These are phyloP conservation scores for Boletus austroedulis DNA, from an alignment of 1,284 basidiomycete genomes.

Conservation along the genomic window DNA sequence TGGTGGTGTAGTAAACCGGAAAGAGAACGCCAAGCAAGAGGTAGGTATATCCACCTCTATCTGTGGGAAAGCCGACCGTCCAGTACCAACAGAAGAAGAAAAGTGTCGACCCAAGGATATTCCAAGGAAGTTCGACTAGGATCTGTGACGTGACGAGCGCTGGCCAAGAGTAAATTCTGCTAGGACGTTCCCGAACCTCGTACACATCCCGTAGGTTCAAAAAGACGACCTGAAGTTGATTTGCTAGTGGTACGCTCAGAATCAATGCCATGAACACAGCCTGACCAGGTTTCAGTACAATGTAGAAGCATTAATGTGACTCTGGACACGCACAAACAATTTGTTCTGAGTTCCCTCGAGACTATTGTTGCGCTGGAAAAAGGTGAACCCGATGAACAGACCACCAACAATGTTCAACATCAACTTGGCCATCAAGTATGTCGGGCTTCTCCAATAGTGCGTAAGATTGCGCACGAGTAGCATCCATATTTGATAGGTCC, in stretches of 20 bases:
- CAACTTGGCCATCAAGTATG: constrained; percentile 77
- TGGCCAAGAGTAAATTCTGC: constrained; percentile 82
- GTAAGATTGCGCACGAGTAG: constrained; percentile 40
- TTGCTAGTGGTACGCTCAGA: constrained; percentile 28
- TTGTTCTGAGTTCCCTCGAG: constrained; percentile 81
- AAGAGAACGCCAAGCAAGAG: constrained; percentile 48
- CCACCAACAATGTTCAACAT: constrained; percentile 53
- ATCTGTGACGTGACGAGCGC: constrained; percentile 66
- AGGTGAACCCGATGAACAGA: constrained; percentile 66
- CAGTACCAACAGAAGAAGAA: constrained; percentile 72
- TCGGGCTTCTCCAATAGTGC: constrained; percentile 57
- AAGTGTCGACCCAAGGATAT: constrained; percentile 54
- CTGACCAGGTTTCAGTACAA: constrained; percentile 4
- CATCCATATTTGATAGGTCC: constrained; percentile 49
- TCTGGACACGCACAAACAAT: constrained; percentile 49
- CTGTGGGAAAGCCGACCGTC: constrained; percentile 55
- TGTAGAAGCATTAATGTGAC: not conserved
- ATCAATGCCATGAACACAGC: constrained; percentile 30
- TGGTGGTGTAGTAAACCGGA: constrained; percentile 53
- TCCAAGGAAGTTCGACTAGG: constrained; percentile 64
- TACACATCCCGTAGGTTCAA: constrained; percentile 50
- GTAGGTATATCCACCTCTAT: constrained; percentile 55
- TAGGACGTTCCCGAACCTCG: constrained; percentile 71
- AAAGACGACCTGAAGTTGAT: constrained; percentile 35
- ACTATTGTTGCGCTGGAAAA: constrained; percentile 66